These are phyloP conservation scores for Spathaspora hagerdaliae DNA, from an alignment of 805 yeast species.

Conservation along the genomic window DNA sequence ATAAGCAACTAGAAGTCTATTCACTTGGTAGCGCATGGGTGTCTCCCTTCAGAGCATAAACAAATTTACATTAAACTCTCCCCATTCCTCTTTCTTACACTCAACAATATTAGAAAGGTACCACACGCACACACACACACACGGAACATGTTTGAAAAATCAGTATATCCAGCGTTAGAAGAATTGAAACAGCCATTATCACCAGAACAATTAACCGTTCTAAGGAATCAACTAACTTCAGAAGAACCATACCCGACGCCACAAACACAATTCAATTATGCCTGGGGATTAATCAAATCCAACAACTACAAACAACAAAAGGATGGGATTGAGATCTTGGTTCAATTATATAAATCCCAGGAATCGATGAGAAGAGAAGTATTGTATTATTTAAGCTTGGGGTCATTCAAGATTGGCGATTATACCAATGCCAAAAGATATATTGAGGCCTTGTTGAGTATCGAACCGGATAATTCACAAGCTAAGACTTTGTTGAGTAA, in stretches of 20 bases:
- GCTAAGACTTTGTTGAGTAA: conserved; percentile 66
- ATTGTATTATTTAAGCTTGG: conserved; percentile 80
- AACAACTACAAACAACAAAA: conserved; percentile 58
- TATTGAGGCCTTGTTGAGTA: conserved; percentile 67
- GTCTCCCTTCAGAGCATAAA: no score
- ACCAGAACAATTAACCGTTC: conserved; percentile 67
- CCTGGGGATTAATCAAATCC: conserved; percentile 93
- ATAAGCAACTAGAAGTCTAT: no score
- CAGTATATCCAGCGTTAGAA: conserved; percentile 37
- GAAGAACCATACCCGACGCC: conserved; percentile 79
- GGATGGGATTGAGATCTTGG: conserved; percentile 73
- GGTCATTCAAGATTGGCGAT: conserved; percentile 85
- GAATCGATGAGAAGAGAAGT: conserved; percentile 87
- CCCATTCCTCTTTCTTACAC: no score
- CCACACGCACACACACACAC: no score
- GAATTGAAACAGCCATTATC: conserved; percentile 54
- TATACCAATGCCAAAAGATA: conserved; percentile 82
- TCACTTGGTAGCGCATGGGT: no score
- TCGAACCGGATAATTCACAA: conserved; percentile 84
- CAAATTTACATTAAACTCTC: no score
- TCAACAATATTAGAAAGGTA: no score
- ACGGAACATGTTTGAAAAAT: conserved; percentile 5
- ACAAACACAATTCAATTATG: conserved; percentile 87
- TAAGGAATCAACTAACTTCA: conserved; percentile 70
- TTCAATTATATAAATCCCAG: conserved; percentile 66